These are phyloP conservation scores for Talaromyces atroroseus DNA, from an alignment of 2,329 filamentous ascomycete genomes.

Conservation along the genomic window DNA sequence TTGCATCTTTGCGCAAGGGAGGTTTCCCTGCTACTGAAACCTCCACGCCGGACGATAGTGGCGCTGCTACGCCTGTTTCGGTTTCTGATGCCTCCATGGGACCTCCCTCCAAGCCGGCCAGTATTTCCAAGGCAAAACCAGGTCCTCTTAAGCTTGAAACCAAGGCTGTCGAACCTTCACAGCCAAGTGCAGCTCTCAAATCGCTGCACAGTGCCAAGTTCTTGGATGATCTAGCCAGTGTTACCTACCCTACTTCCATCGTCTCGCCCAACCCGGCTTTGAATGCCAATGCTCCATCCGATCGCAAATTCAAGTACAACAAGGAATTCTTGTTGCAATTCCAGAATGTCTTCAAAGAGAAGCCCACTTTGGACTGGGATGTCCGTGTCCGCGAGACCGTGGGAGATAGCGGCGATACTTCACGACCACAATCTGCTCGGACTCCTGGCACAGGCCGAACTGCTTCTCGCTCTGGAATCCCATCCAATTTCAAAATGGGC, in stretches of 20 bases:
- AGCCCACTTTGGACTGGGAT: conserved; percentile 91
- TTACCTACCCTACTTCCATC: conserved; percentile 78
- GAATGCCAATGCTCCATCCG: conserved; percentile 67
- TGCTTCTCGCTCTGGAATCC: conserved; percentile 48
- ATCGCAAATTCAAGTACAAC: conserved; percentile 88
- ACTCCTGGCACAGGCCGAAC: conserved; percentile 48
- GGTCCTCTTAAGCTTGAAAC: conserved; percentile 81
- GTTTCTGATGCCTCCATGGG: conserved; percentile 41
- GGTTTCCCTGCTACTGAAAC: conserved; percentile 28
- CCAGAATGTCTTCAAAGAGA: conserved; percentile 92
- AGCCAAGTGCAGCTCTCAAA: conserved; percentile 90
- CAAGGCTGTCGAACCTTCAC: conserved; percentile 80
- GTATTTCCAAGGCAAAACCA: conserved; percentile 70
- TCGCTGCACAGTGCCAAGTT: conserved; percentile 88
- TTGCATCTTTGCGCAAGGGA: conserved; percentile 42
- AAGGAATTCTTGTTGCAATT: conserved; percentile 94
- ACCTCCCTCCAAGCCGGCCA: conserved; percentile 50
- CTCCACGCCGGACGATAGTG: conserved; percentile 38
- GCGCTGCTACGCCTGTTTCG: conserved; percentile 41
- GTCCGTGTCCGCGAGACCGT: conserved; percentile 78
- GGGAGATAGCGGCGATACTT: conserved; percentile 67
- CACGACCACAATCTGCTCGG: conserved; percentile 52
- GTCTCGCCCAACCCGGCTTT: conserved; percentile 86
- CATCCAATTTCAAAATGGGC: conserved; percentile 61
- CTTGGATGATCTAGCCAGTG: conserved; percentile 69